Evolutionary conservation across 2,329 filamentous ascomycete species (phyloP).

Genomic region (Phyllosticta capitalensis): DNA sequence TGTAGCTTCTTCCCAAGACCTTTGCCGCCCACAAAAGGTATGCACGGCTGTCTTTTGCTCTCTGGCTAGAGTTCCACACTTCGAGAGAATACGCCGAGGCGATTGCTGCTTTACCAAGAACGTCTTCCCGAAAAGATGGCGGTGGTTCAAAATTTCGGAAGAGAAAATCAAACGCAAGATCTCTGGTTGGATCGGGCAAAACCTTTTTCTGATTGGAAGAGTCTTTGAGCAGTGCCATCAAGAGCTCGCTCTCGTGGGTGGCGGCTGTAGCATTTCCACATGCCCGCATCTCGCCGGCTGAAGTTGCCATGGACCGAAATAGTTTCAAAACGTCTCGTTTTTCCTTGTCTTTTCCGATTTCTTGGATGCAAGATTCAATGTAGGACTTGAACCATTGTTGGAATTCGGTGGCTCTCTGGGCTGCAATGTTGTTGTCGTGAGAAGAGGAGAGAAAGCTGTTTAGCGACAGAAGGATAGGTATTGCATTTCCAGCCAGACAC

Average conservation of each 20-base stretch:
- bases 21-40: constrained; percentile 81
- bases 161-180: constrained; percentile 62
- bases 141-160: constrained; percentile 65
- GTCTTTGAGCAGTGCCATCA: constrained; percentile 73
- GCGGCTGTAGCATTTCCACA: constrained; percentile 60
- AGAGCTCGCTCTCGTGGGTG: constrained; percentile 67
- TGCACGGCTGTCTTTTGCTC: constrained; percentile 51
- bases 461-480: constrained; percentile 72
- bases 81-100: constrained; percentile 54
- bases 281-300: constrained; percentile 57
- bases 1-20: constrained; percentile 68
- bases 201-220: constrained; percentile 52
- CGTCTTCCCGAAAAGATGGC: constrained; percentile 49
- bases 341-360: not conserved
- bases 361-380: constrained; percentile 44
- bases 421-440: constrained; percentile 71
- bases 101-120: constrained; percentile 57
- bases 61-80: constrained; percentile 67
- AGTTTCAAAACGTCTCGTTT: constrained; percentile 29
- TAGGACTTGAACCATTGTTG: constrained; percentile 69
- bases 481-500: constrained; percentile 70
- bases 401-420: constrained; percentile 66
- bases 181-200: constrained; percentile 59
- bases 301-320: constrained; percentile 58
- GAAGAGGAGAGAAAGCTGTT: constrained; percentile 64